Evolutionary conservation across 495 filamentous ascomycete species (phyloP).

Genomic region (Lasiosphaeria miniovina): DNA sequence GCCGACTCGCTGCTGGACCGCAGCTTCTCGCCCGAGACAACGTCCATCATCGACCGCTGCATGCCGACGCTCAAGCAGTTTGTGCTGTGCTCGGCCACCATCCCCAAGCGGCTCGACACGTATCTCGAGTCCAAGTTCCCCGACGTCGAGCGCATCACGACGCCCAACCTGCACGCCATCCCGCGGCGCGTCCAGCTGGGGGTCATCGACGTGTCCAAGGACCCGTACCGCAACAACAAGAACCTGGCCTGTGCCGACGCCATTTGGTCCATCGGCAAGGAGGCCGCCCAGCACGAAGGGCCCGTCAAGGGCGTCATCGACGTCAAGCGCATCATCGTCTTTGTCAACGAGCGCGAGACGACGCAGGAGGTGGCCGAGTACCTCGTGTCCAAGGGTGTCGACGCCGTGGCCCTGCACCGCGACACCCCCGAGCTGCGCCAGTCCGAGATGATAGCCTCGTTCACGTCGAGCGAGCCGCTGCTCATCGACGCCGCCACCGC

Average conservation of each 20-base stretch:
- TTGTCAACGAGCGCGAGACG: constrained; percentile 95
- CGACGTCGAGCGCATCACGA: constrained; percentile 77
- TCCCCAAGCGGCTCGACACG: constrained; percentile 80
- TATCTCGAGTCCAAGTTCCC: constrained; percentile 80
- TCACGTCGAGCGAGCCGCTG: constrained; percentile 59
- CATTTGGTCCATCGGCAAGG: constrained; percentile 89
- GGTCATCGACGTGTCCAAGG: constrained; percentile 83
- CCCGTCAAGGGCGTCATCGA: constrained; percentile 43
- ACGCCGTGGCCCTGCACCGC: constrained; percentile 76
- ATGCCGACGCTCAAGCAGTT: constrained; percentile 78
- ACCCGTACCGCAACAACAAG: constrained; percentile 89
- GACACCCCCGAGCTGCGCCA: constrained; percentile 73
- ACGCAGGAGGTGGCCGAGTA: constrained; percentile 76
- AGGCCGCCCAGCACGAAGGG: constrained; percentile 55
- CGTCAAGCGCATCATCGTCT: constrained; percentile 85
- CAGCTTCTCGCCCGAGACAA: constrained; percentile 80
- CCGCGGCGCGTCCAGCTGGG: constrained; percentile 91
- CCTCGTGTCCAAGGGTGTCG: constrained; percentile 78
- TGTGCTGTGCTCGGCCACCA: constrained; percentile 95
- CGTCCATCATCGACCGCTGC: constrained; percentile 71
- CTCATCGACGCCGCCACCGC: constrained; percentile 27
- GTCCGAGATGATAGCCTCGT: constrained; percentile 68
- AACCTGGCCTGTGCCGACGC: constrained; percentile 87
- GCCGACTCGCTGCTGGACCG: constrained; percentile 94
- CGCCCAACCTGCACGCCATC: constrained; percentile 92